These are phyloP conservation scores for Puccinia triticina DNA, from an alignment of 1,284 basidiomycete species.

Conservation along the genomic window DNA sequence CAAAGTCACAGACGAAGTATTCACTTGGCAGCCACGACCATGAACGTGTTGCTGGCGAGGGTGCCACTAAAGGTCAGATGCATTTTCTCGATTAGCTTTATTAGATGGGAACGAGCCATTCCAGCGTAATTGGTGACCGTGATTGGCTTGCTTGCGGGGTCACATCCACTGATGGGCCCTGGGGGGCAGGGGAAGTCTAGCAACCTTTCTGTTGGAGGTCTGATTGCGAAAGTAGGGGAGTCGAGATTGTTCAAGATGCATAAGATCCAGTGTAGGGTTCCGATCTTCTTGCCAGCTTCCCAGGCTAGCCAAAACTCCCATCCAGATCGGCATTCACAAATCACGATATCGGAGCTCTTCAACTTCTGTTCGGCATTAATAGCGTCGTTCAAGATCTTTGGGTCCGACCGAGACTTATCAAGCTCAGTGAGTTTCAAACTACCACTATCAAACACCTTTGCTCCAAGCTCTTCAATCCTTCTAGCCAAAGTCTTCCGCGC, in stretches of 20 bases:
- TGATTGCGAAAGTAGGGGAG: constrained; percentile 7
- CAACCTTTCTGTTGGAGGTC: constrained; percentile 40
- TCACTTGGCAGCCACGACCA: constrained; percentile 44
- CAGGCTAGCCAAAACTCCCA: constrained; percentile 51
- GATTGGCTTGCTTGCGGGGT: constrained; percentile 7
- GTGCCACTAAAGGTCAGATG: constrained; percentile 26
- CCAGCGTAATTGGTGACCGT: constrained; percentile 48
- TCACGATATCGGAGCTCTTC: constrained; percentile 14
- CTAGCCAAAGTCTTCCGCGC: not conserved
- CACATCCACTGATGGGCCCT: not conserved
- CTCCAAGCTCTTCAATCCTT: constrained; percentile 27
- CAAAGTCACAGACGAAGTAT: not conserved
- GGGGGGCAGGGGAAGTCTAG: constrained; percentile 39
- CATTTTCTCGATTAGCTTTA: constrained; percentile 42
- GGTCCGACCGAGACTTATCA: not conserved
- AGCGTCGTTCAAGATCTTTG: not conserved
- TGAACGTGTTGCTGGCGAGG: not conserved
- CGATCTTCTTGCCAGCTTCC: constrained; percentile 18
- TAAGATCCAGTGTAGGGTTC: constrained; percentile 40
- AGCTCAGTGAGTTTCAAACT: not conserved
- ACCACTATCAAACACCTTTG: constrained; percentile 42
- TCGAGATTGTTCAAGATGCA: constrained; percentile 24
- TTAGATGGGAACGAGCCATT: constrained; percentile 7
- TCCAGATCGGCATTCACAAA: constrained; percentile 27
- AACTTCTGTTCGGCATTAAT: constrained; percentile 13